These are phyloP conservation scores for Fusarium pilosicola DNA, from an alignment of 2,329 filamentous ascomycete species.

Conservation along the genomic window DNA sequence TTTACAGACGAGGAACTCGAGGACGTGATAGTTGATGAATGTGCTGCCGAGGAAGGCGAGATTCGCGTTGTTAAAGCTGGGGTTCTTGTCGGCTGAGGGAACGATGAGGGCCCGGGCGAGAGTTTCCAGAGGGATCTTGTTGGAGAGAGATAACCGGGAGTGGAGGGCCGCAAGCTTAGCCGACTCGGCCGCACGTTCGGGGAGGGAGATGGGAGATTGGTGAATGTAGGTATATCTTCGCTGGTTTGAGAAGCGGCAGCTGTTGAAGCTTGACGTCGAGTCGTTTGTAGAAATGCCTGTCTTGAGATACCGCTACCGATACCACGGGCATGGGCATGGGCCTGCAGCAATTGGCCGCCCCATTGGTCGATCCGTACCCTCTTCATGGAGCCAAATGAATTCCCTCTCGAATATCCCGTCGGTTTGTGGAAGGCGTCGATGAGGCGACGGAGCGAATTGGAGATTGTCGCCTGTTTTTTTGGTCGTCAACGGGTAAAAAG, in stretches of 20 bases:
- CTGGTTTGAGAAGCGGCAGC: conserved; percentile 39
- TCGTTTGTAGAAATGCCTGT: conserved; percentile 37
- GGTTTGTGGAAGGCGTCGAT: conserved; percentile 21
- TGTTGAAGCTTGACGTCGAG: conserved; percentile 48
- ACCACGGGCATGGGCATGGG: conserved; percentile 31
- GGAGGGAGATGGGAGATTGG: conserved; percentile 74
- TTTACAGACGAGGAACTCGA: conserved; percentile 86
- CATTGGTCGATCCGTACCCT: conserved; percentile 55
- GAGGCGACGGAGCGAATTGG: conserved; percentile 13
- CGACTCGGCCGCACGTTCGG: conserved; percentile 73
- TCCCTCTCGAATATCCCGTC: conserved; percentile 30
- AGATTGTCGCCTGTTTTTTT: conserved; percentile 24
- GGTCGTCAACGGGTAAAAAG: conserved; percentile 47
- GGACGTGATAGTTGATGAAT: conserved; percentile 87
- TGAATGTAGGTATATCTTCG: conserved; percentile 34
- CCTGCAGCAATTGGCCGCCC: conserved; percentile 54
- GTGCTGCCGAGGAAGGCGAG: conserved; percentile 84
- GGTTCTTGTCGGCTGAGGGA: conserved; percentile 80
- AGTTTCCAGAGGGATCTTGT: conserved; percentile 84
- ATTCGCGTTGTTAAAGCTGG: conserved; percentile 87
- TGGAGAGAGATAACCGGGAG: conserved; percentile 84
- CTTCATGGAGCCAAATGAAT: conserved; percentile 50
- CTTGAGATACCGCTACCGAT: conserved; percentile 30
- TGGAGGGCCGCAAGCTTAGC: conserved; percentile 94
- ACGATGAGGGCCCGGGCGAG: conserved; percentile 89